Conservation (phyloP, 2,329 filamentous ascomycete genomes). For the Cladosporium colombiae region DNA sequence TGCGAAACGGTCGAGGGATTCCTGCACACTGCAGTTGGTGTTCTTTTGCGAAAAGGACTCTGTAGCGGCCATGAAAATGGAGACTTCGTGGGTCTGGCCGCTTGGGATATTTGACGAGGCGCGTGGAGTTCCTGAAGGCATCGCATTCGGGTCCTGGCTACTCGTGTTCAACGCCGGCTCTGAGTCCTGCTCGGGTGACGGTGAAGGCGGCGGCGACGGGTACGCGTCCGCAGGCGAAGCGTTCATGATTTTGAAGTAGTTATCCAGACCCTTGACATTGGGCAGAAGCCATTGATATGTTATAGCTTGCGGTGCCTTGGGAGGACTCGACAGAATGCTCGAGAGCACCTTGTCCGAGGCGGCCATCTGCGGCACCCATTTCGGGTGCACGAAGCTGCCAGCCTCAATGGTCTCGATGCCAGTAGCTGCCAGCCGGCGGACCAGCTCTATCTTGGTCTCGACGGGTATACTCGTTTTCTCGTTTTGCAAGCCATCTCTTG, state of each 20-base stretch:
- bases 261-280: slow-evolving; percentile 70
- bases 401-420: slow-evolving; percentile 75
- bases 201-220: slow-evolving; percentile 45
- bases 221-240: slow-evolving; percentile 44
- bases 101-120: slow-evolving; percentile 20
- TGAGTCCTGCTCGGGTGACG: slow-evolving; percentile 32
- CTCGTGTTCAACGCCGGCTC: slow-evolving; percentile 53
- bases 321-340: slow-evolving; percentile 62
- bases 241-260: slow-evolving; percentile 57
- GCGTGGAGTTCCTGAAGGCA: background rate
- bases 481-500: slow-evolving; percentile 84
- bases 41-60: slow-evolving; percentile 80
- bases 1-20: slow-evolving; percentile 69
- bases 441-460: slow-evolving; percentile 73
- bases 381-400: slow-evolving; percentile 79
- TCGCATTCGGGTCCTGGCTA: too few species aligned
- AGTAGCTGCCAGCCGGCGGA: slow-evolving; percentile 66
- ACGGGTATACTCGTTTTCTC: slow-evolving; percentile 72
- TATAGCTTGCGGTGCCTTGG: slow-evolving; percentile 56
- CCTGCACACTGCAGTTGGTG: slow-evolving; percentile 76
- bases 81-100: slow-evolving; percentile 61
- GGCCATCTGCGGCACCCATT: slow-evolving; percentile 86
- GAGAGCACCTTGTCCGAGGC: slow-evolving; percentile 74
- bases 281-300: slow-evolving; percentile 81
- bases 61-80: slow-evolving; percentile 79